A percentile compares a stretch with the other conserved stretches of the same genome.
phyloP scores from a whole-genome alignment of 768 basidiomycete genomes.

The Paxillus rubicundulus region DNA sequence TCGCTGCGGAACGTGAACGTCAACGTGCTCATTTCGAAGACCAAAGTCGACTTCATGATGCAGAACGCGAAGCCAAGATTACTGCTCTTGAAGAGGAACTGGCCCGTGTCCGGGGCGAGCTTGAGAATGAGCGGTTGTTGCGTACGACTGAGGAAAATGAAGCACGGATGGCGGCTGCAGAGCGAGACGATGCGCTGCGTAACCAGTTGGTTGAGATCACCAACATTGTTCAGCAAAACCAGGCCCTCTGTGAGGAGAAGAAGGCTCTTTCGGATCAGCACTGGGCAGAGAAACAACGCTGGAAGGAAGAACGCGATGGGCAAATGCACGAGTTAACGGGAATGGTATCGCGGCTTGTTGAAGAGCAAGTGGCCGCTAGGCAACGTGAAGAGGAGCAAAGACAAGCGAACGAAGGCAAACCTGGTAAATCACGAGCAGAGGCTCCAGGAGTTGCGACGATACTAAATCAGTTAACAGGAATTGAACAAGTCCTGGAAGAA shows the following conservation, averaged over 20 bases:
- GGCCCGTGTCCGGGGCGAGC: constrained; percentile 50
- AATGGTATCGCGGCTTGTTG: constrained; percentile 57
- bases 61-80: constrained; percentile 56
- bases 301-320: constrained; percentile 58
- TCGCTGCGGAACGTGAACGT: constrained; percentile 53
- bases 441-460: not conserved
- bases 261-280: constrained; percentile 57
- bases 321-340: constrained; percentile 56
- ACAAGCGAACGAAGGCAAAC: constrained; percentile 49
- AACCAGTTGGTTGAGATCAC: constrained; percentile 70
- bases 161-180: constrained; percentile 56
- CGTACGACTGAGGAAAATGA: constrained; percentile 60
- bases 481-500: constrained; percentile 60
- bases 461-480: constrained; percentile 37
- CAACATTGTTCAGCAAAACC: constrained; percentile 67
- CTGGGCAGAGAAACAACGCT: constrained; percentile 58
- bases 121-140: constrained; percentile 61
- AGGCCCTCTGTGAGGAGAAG: constrained; percentile 57
- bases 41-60: constrained; percentile 44
- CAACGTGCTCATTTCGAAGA: constrained; percentile 48
- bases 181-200: constrained; percentile 59
- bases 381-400: constrained; percentile 51
- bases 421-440: constrained; percentile 41
- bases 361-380: constrained; percentile 54
- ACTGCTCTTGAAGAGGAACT: constrained; percentile 63